Conservation (phyloP, 2,329 filamentous ascomycete species). For the Gaeumannomyces tritici region DNA sequence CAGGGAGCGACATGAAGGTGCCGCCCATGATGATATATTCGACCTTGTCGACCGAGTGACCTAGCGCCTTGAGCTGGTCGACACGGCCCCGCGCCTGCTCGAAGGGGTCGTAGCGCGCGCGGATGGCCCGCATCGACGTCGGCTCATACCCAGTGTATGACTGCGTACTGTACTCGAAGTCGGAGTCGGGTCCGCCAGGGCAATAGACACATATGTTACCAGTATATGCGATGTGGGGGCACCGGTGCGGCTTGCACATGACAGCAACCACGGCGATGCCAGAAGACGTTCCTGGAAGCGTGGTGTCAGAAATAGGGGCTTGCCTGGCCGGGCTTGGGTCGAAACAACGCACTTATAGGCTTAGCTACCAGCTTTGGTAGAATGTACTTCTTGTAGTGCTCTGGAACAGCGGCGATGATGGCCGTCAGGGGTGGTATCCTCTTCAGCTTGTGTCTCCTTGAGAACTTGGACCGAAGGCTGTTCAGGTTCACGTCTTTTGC, state of each 20-base stretch:
- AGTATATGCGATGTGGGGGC: slow-evolving; percentile 95
- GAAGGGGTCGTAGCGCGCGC: slow-evolving; percentile 93
- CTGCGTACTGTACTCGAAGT: slow-evolving; percentile 98
- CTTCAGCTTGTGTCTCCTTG: slow-evolving; percentile 85
- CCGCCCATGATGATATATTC: slow-evolving; percentile 99
- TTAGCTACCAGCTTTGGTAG: slow-evolving; percentile 93
- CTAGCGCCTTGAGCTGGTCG: slow-evolving; percentile 90
- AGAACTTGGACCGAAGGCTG: slow-evolving; percentile 70
- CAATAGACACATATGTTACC: slow-evolving; percentile 99
- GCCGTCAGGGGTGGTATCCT: slow-evolving; percentile 87
- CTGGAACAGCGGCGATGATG: slow-evolving; percentile 96
- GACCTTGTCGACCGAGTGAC: slow-evolving; percentile 96
- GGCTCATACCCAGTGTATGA: slow-evolving; percentile 98
- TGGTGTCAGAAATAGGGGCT: slow-evolving; percentile 1
- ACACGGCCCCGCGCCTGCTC: slow-evolving; percentile 93
- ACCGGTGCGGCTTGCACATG: slow-evolving; percentile 98
- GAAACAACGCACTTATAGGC: slow-evolving; percentile 67
- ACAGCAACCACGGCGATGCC: slow-evolving; percentile 97
- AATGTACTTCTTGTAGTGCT: slow-evolving; percentile 99
- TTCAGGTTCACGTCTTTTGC: slow-evolving; percentile 91
- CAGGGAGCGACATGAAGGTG: slow-evolving; percentile 93
- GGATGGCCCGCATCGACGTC: slow-evolving; percentile 95
- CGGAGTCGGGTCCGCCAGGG: slow-evolving; percentile 91
- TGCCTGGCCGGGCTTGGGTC: neutral
- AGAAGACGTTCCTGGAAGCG: slow-evolving; percentile 67